Percentiles rank a stretch among this genome's conserved stretches.
Conservation (phyloP, 129 eudicot genomes). For the Chrysanthemum makinoi region DNA sequence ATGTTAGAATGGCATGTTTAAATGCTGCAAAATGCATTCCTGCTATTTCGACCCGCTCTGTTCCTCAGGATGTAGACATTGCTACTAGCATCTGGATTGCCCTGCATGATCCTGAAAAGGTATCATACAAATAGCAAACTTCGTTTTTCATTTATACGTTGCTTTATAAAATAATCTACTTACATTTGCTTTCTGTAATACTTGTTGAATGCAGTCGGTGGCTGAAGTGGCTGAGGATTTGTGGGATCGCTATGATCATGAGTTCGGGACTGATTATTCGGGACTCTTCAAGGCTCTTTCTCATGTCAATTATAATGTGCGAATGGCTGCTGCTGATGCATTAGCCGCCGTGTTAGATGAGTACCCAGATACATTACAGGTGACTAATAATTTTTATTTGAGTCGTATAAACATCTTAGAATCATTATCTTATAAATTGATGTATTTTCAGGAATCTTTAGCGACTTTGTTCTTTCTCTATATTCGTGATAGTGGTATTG, state of each 20-base stretch:
- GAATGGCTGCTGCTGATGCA: conserved; percentile 95
- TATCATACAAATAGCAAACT: conserved; percentile 9
- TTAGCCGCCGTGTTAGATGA: conserved; percentile 97
- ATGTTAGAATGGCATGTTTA: conserved; percentile 94
- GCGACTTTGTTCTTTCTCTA: conserved; percentile 89
- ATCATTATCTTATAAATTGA: conserved; percentile 15
- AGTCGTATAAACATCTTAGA: not conserved
- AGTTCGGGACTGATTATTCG: conserved; percentile 89
- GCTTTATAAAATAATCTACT: conserved; percentile 1
- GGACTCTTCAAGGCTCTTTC: conserved; percentile 86
- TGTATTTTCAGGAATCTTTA: conserved; percentile 68
- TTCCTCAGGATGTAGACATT: conserved; percentile 75
- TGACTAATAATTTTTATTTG: conserved; percentile 22
- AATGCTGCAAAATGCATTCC: conserved; percentile 96
- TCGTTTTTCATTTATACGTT: not conserved
- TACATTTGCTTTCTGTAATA: conserved; percentile 5
- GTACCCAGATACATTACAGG: conserved; percentile 93
- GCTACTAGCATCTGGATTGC: conserved; percentile 99
- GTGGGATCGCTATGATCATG: conserved; percentile 92
- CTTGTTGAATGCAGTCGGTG: conserved; percentile 52
- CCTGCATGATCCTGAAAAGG: conserved; percentile 94
- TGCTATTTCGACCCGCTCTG: conserved; percentile 74
- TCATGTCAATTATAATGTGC: conserved; percentile 80
- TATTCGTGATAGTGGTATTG: conserved; percentile 76
- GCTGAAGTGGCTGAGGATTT: conserved; percentile 94